These are phyloP conservation scores for Dalbergia oliveri DNA, from an alignment of 306 rosid genomes.

Conservation along the genomic window DNA sequence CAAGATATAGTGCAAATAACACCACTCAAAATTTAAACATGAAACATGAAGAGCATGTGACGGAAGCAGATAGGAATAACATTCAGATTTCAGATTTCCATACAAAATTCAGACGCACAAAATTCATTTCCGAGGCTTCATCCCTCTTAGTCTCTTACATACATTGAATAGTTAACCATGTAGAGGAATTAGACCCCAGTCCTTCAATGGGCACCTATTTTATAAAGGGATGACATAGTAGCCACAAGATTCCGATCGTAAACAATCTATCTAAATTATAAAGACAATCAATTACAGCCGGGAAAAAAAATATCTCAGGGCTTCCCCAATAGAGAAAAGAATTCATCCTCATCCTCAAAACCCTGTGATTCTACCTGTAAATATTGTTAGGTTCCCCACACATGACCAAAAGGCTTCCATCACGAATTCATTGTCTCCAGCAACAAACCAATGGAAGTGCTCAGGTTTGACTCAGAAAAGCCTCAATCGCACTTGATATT, in stretches of 20 bases:
- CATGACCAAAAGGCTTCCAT: constrained; percentile 61
- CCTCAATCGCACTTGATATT: constrained; percentile 94
- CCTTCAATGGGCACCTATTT: constrained; percentile 59
- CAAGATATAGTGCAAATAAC: too few species aligned
- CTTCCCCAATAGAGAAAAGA: constrained; percentile 75
- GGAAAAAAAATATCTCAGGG: constrained; percentile 76
- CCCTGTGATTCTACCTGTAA: constrained; percentile 66
- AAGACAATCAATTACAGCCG: constrained; percentile 80
- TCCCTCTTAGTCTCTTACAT: constrained; percentile 50
- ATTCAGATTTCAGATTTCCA: constrained; percentile 48
- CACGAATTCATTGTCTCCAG: constrained; percentile 48
- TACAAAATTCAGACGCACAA: constrained; percentile 63
- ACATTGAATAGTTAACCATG: constrained; percentile 49
- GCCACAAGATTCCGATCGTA: constrained; percentile 54
- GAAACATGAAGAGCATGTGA: not conserved
- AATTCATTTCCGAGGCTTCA: constrained; percentile 58
- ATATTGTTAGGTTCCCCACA: constrained; percentile 55
- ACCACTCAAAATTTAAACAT: too few species aligned
- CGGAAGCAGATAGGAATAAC: constrained; percentile 42
- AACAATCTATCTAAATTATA: constrained; percentile 68
- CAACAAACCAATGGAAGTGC: constrained; percentile 56
- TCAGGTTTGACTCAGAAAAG: constrained; percentile 48
- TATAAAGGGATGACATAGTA: constrained; percentile 60
- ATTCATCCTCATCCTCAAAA: constrained; percentile 66
- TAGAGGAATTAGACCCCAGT: constrained; percentile 45